Percentiles rank a stretch among this genome's conserved stretches.
Evolutionary conservation across 257 asterid genomes (phyloP).

Genomic region (Scutellaria barbata): DNA sequence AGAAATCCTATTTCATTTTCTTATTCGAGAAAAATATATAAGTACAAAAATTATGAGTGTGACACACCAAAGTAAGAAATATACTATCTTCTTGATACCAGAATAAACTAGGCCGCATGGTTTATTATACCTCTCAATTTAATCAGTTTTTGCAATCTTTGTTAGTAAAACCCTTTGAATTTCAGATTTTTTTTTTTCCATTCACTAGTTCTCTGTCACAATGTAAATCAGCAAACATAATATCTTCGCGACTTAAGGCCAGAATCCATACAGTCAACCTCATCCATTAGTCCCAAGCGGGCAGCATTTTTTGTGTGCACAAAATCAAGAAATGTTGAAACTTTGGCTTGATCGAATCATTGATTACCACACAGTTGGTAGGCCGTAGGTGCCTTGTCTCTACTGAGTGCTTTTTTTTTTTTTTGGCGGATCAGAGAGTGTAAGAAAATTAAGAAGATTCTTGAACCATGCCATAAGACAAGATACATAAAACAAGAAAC

Average conservation of each 20-base stretch:
- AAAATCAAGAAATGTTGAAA: background rate
- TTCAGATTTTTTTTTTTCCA: background rate
- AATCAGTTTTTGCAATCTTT: background rate
- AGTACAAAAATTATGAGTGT: background rate
- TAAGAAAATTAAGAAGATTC: background rate
- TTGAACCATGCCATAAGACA: background rate
- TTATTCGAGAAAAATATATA: background rate
- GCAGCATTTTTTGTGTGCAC: background rate
- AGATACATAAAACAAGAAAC: constrained; percentile 12
- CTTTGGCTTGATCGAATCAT: constrained; percentile 5
- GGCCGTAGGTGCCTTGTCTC: background rate
- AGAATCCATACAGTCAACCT: constrained; percentile 18
- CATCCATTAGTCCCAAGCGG: constrained; percentile 4
- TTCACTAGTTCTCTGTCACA: constrained; percentile 17
- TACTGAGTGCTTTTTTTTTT: background rate
- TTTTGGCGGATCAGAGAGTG: background rate
- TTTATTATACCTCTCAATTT: too few relatives aligned
- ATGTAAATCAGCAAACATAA: constrained; percentile 6
- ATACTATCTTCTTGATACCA: too few relatives aligned
- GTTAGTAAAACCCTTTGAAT: background rate
- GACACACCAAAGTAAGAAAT: background rate
- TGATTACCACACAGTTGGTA: constrained; percentile 18
- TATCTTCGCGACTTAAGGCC: constrained; percentile 17
- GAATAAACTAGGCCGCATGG: too few relatives aligned
- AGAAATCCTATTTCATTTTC: constrained; percentile 1